Evolutionary conservation across 495 filamentous ascomycete genomes (phyloP).

Genomic region (Neurospora sp.): DNA sequence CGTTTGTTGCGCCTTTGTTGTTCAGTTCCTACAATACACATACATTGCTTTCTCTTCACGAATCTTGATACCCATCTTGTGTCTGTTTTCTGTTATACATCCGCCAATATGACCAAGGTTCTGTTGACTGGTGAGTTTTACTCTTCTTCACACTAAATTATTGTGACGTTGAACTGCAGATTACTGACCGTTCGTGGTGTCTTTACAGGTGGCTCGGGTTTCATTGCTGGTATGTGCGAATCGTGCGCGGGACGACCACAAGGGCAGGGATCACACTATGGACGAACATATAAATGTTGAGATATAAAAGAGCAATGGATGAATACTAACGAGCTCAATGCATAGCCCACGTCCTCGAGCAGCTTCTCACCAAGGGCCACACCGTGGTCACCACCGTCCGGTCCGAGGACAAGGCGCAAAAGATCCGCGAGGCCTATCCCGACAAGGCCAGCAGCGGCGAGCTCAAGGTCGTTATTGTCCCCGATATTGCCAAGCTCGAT

Average conservation of each 20-base stretch:
- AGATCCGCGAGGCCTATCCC: constrained; percentile 60
- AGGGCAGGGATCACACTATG: neutral
- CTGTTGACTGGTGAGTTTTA: constrained; percentile 43
- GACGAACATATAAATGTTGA: neutral
- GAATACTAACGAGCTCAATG: constrained; percentile 2
- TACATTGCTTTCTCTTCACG: neutral
- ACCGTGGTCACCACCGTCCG: constrained; percentile 80
- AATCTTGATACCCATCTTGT: neutral
- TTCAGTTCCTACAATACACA: too few species aligned
- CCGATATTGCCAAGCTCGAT: constrained; percentile 65
- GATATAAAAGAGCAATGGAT: neutral
- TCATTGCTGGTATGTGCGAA: constrained; percentile 36
- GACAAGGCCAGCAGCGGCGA: constrained; percentile 43
- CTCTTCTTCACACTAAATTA: too few species aligned
- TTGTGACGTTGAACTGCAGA: neutral
- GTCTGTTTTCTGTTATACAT: neutral
- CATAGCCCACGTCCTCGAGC: constrained; percentile 65
- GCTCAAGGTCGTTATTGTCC: constrained; percentile 68
- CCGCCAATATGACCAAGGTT: constrained; percentile 45
- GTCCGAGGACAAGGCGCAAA: constrained; percentile 65
- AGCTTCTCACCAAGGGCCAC: constrained; percentile 57
- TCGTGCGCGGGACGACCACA: neutral
- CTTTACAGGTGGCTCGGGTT: constrained; percentile 35
- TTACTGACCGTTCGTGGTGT: neutral
- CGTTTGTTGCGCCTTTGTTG: too few species aligned